phyloP scores from a whole-genome alignment of 352 stramenopile genomes.

The Globisporangium spinosum region DNA sequence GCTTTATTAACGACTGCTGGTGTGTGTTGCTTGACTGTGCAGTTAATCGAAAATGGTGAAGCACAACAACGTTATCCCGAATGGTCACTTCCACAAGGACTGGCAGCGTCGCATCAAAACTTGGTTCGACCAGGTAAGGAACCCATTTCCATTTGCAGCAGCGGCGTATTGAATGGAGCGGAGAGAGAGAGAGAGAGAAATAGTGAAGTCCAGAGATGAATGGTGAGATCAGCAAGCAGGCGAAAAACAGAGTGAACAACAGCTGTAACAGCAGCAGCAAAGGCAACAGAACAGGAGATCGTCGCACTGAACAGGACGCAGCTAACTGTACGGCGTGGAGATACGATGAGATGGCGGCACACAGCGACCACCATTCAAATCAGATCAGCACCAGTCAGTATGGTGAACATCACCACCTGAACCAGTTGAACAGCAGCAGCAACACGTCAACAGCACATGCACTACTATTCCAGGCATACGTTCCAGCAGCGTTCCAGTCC shows the following conservation, averaged over 20 bases:
- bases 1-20: constrained; percentile 7
- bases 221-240: neutral
- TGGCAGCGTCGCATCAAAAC: constrained; percentile 97
- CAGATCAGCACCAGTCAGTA: neutral
- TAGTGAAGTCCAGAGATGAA: neutral
- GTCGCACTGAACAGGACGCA: neutral
- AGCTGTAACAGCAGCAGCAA: neutral
- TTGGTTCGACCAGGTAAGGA: constrained; percentile 93
- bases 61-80: constrained; percentile 99
- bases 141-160: neutral
- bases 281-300: neutral
- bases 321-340: neutral
- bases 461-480: neutral
- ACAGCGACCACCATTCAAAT: neutral
- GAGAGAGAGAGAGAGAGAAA: constrained; percentile 1
- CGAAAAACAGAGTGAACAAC: neutral
- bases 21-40: constrained; percentile 8
- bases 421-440: neutral
- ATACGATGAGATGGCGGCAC: neutral
- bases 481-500: neutral
- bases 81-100: constrained; percentile 99
- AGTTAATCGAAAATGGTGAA: constrained; percentile 94
- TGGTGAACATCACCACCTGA: neutral
- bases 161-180: neutral
- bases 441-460: neutral